Conservation (phyloP, 2,329 filamentous ascomycete genomes). For the Coleophoma eucalyptorum region DNA sequence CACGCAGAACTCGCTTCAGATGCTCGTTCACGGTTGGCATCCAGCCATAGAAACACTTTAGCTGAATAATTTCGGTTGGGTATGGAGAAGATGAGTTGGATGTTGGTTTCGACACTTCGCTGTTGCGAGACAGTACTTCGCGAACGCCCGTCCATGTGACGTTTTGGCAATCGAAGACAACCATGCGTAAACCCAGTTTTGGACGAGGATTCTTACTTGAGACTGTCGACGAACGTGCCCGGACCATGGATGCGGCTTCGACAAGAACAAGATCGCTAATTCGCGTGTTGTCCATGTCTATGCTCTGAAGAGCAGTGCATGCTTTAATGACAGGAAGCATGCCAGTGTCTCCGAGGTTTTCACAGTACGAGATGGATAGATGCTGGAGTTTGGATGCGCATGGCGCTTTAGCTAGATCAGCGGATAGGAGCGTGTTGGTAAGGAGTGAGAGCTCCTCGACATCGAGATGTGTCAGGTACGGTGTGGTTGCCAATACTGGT, state of each 20-base stretch:
- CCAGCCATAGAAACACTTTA: conserved; percentile 95
- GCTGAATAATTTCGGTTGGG: conserved; percentile 73
- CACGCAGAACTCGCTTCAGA: conserved; percentile 76
- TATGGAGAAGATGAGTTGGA: conserved; percentile 35
- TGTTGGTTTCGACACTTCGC: conserved; percentile 57
- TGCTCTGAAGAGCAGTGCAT: conserved; percentile 63
- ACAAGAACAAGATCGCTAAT: conserved; percentile 82
- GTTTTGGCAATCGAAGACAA: conserved; percentile 87
- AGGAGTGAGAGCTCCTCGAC: conserved; percentile 79
- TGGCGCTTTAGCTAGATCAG: conserved; percentile 71
- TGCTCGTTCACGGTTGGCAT: conserved; percentile 95
- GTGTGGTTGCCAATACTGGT: conserved; percentile 69
- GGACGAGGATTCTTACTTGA: conserved; percentile 17
- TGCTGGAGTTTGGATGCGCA: conserved; percentile 72
- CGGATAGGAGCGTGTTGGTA: conserved; percentile 68
- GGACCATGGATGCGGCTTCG: conserved; percentile 80
- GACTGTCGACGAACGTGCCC: conserved; percentile 47
- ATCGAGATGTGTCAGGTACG: conserved; percentile 79
- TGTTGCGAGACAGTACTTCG: conserved; percentile 82
- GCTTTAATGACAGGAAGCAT: conserved; percentile 79
- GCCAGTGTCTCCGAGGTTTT: conserved; percentile 76
- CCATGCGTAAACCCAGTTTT: conserved; percentile 61
- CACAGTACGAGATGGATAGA: conserved; percentile 87
- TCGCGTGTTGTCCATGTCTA: conserved; percentile 92
- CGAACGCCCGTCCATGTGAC: conserved; percentile 90